A percentile compares a stretch with the other conserved stretches of the same genome.
phyloP scores from a whole-genome alignment of 768 basidiomycete species.

The Boletus subcaerulescens region DNA sequence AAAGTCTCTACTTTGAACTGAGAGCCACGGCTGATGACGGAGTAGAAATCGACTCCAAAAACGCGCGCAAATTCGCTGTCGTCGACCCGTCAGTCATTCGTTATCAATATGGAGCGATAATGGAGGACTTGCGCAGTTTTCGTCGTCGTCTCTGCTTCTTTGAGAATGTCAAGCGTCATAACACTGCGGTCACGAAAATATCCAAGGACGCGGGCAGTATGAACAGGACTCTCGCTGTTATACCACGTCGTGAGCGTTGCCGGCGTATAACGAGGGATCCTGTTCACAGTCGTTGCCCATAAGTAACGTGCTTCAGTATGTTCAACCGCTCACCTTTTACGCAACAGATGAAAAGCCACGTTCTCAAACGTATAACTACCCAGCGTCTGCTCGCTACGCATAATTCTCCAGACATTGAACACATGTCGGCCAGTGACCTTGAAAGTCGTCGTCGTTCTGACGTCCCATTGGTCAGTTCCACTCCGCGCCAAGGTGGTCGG shows the following conservation, averaged over 20 bases:
- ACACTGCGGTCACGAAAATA: constrained; percentile 65
- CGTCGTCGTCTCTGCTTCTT: constrained; percentile 2
- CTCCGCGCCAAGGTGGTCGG: constrained; percentile 37
- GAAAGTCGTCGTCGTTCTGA: constrained; percentile 75
- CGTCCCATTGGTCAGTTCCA: constrained; percentile 65
- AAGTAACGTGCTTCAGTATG: background rate
- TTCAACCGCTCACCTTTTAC: constrained; percentile 52
- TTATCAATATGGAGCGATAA: constrained; percentile 35
- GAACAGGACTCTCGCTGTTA: constrained; percentile 52
- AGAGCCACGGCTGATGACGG: constrained; percentile 90
- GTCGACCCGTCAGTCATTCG: background rate
- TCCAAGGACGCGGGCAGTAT: constrained; percentile 34
- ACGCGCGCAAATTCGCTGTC: constrained; percentile 93
- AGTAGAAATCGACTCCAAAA: constrained; percentile 96
- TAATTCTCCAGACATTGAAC: constrained; percentile 89
- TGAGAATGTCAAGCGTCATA: background rate
- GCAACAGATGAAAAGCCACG: constrained; percentile 77
- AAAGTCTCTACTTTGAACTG: constrained; percentile 99
- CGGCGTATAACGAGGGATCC: constrained; percentile 73
- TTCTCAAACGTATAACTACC: constrained; percentile 88
- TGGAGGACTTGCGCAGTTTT: background rate
- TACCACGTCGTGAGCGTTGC: constrained; percentile 69
- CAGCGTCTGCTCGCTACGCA: constrained; percentile 79
- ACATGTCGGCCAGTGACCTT: constrained; percentile 86
- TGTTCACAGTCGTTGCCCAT: constrained; percentile 27